A percentile compares a stretch with the other conserved stretches of the same genome.
Evolutionary conservation across 2,329 filamentous ascomycete genomes (phyloP).

Genomic region (Emergomyces orientalis): DNA sequence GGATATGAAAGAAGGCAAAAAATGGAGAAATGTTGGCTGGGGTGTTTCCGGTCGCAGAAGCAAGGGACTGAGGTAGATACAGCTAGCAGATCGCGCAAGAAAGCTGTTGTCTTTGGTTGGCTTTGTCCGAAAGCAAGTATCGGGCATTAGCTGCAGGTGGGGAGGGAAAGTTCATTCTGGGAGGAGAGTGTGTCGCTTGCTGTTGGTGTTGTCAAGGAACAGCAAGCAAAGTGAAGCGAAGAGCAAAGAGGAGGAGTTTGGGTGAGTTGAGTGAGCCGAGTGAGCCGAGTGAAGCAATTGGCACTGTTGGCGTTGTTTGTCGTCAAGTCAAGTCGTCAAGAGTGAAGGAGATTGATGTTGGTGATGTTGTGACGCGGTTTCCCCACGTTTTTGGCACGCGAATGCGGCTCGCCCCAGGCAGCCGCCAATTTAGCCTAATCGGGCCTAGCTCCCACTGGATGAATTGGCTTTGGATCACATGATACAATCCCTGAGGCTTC

Average conservation of each 20-base stretch:
- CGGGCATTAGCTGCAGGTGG: background rate
- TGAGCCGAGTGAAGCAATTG: background rate
- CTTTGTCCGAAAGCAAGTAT: conserved; percentile 2
- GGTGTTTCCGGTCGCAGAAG: background rate
- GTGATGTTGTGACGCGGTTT: background rate
- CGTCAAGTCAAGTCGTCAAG: too few relatives aligned
- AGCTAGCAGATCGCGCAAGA: background rate
- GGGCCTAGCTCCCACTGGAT: background rate
- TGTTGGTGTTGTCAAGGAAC: conserved; percentile 1
- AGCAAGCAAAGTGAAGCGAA: background rate
- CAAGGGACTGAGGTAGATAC: too few relatives aligned
- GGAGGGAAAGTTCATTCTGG: background rate
- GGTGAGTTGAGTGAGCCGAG: background rate
- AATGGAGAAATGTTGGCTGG: background rate
- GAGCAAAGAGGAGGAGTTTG: background rate
- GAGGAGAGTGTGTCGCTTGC: background rate
- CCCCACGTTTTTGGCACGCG: background rate
- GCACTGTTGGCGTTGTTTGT: background rate
- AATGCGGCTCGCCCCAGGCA: background rate
- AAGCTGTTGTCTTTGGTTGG: background rate
- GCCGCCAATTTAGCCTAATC: background rate
- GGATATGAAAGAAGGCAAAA: background rate
- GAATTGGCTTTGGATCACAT: background rate
- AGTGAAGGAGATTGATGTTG: background rate
- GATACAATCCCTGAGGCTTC: background rate